Evolutionary conservation across 768 basidiomycete species (phyloP).

Genomic region (Termitomyces sp.): DNA sequence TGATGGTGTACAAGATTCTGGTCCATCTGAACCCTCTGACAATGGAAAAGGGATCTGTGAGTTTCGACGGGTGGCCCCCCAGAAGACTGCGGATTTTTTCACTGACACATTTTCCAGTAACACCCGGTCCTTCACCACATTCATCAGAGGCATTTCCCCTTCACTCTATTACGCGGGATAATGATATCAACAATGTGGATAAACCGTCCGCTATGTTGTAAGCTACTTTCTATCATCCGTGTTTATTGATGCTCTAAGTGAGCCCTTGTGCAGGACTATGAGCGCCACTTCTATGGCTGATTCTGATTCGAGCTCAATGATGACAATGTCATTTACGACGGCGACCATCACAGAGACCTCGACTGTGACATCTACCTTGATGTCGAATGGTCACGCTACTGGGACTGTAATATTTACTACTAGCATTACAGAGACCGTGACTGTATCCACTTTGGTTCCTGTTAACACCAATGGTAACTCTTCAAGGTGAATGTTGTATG

Average conservation of each 20-base stretch:
- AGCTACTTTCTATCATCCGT: background rate
- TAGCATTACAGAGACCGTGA: background rate
- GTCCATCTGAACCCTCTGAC: background rate
- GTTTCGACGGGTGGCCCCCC: background rate
- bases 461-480: background rate
- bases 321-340: background rate
- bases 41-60: background rate
- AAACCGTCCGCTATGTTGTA: background rate
- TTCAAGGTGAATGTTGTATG: slow-evolving; percentile 4
- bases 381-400: too few species aligned
- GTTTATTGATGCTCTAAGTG: background rate
- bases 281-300: background rate
- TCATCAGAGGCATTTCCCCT: background rate
- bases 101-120: background rate
- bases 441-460: slow-evolving; percentile 1
- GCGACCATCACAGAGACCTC: too few species aligned
- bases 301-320: background rate
- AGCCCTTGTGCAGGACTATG: background rate
- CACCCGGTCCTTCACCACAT: background rate
- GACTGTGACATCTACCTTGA: too few species aligned
- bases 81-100: background rate
- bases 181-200: background rate
- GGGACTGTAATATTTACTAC: background rate
- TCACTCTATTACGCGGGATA: too few species aligned
- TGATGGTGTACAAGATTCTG: background rate